phyloP scores from a whole-genome alignment of 1,284 basidiomycete genomes.

The Microbotryum violaceum region DNA sequence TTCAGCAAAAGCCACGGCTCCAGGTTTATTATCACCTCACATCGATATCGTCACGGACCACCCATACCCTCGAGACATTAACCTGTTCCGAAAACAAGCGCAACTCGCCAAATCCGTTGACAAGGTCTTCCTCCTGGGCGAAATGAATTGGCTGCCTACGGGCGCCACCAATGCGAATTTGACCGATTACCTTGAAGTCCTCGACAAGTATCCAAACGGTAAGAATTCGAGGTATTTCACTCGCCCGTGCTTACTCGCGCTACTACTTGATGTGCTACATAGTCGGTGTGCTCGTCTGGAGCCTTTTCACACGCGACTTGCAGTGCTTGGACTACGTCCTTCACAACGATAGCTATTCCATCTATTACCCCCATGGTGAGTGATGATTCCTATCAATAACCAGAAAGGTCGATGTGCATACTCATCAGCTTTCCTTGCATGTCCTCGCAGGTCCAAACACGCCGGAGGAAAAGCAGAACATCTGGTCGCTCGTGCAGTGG shows the following conservation, averaged over 20 bases:
- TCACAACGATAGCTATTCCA: constrained; percentile 9
- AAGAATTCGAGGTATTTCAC: not conserved
- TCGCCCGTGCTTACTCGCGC: not conserved
- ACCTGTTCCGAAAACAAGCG: too few relatives aligned
- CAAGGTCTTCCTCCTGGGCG: constrained; percentile 31
- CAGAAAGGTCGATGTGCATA: too few relatives aligned
- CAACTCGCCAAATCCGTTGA: not conserved
- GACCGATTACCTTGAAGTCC: constrained; percentile 1
- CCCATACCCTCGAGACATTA: too few relatives aligned
- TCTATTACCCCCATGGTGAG: constrained; percentile 16
- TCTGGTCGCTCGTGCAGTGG: constrained; percentile 10
- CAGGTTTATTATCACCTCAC: not conserved
- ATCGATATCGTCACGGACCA: constrained; percentile 17
- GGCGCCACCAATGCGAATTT: too few relatives aligned
- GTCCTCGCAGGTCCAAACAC: not conserved
- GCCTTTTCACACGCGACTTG: constrained; percentile 1
- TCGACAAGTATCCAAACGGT: not conserved
- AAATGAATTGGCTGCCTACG: constrained; percentile 29
- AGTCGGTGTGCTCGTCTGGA: constrained; percentile 17
- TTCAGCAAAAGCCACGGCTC: constrained; percentile 17
- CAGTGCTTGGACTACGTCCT: constrained; percentile 10
- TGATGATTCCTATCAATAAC: not conserved
- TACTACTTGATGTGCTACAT: constrained; percentile 4
- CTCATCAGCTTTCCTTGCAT: too few relatives aligned
- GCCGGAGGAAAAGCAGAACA: constrained; percentile 7